Evolutionary conservation across 2,329 filamentous ascomycete species (phyloP), one percentile per base, ranked within the genome.

Genomic region (Colletotrichum brevisporum): DNA sequence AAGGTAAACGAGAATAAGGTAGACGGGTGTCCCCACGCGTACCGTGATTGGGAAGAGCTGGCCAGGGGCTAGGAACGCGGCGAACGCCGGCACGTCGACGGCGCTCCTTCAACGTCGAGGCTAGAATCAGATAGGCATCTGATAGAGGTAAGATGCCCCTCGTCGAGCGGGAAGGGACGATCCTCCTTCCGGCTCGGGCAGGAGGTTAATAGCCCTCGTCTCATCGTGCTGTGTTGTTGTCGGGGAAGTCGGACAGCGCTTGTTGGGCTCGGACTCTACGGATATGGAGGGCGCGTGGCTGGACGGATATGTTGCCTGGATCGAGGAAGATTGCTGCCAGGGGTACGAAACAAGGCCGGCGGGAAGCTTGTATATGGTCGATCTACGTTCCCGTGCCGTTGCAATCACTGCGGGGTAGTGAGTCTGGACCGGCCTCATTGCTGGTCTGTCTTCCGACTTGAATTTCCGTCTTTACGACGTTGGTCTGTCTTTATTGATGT

Each of bases 311-410:
- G 24, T 31, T 58, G 52, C 26, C 61, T 50, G 10, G 47, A 68
- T 54, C 24, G n/a, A 50, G 61, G 47, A 2, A 15, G 31, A 36
- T 45, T 48, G 18, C 41, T 21, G 1, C 21, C 53, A 50, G 60
- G 60, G 39, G 60, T 41, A 18, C 41, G 36, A 53, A 39, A 64
- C 39, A 57, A 48, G 26, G 21, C 18, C 12, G 43, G 9, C 60
- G 41, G 27, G 60, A 64, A 64, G 53, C 59, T 68, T 59, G 48
- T 36, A 15, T 27, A 2, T 64, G 12, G 59, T 64, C 6, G 63
- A 63, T 67, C 63, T 58, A 56, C 18, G n/a, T 36, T 24, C 50
- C 56, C 24, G n/a, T 41, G 48, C 31, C 39, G 59, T 63, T 2
- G 12, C 36, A 56, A 9, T 36, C 9, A 36, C 59, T 64, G 59